Evolutionary conservation across 1,139 yeast genomes (phyloP).

Genomic region (Lizanozyma gosingica): DNA sequence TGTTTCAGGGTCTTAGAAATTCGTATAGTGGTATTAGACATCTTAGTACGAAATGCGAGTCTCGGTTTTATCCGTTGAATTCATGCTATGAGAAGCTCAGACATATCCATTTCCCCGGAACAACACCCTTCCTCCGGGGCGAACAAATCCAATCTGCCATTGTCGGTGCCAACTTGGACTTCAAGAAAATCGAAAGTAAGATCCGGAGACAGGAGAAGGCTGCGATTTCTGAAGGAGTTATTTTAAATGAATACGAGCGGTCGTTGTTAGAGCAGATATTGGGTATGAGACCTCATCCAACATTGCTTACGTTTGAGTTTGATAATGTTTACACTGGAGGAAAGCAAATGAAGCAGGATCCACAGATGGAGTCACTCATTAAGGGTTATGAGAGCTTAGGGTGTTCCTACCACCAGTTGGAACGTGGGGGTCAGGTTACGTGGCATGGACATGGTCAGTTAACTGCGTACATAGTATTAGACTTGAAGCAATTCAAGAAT

Average conservation of each 20-base stretch:
- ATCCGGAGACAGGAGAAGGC: slow-evolving; percentile 31
- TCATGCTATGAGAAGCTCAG: slow-evolving; percentile 27
- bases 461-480: slow-evolving; percentile 77
- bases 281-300: slow-evolving; percentile 51
- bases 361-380: slow-evolving; percentile 24
- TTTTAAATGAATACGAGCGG: slow-evolving; percentile 38
- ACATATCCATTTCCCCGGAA: slow-evolving; percentile 56
- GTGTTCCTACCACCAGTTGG: slow-evolving; percentile 55
- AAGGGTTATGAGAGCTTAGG: slow-evolving; percentile 33
- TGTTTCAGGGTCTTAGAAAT: too few relatives aligned
- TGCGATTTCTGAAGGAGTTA: slow-evolving; percentile 20
- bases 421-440: slow-evolving; percentile 95
- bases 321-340: slow-evolving; percentile 87
- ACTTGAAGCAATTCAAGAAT: slow-evolving; percentile 50
- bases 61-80: neutral
- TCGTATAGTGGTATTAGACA: neutral
- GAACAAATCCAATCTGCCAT: slow-evolving; percentile 52
- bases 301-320: slow-evolving; percentile 71
- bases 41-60: neutral
- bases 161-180: slow-evolving; percentile 54
- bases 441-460: slow-evolving; percentile 96
- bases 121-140: slow-evolving; percentile 50
- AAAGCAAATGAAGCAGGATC: slow-evolving; percentile 53
- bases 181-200: slow-evolving; percentile 46
- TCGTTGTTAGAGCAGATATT: slow-evolving; percentile 34